Evolutionary conservation across 1,139 yeast genomes (phyloP), one percentile per base, ranked within the genome.

Genomic region (Kodamaea derodonti): DNA sequence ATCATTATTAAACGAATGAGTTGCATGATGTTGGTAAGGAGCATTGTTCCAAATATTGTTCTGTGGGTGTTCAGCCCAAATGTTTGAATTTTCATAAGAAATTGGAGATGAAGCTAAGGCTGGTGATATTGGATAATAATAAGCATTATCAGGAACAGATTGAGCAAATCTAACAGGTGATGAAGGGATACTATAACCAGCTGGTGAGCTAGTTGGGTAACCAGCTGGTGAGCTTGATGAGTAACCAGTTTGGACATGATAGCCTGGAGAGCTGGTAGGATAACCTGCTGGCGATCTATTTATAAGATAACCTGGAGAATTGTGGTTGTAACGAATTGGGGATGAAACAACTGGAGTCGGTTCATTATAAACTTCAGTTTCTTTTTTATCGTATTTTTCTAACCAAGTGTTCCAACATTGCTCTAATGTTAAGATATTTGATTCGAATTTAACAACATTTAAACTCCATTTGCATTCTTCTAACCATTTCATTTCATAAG

Each of bases 401-500:
- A 66, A 46, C 75, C 75, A 69, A 16, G 73, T 65, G 25, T 51
- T 55, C 74, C 75, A 69, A 46, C 74, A 69, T 42, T 69, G 70
- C 46, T 69, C 72, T 43, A 69, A 60, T 11, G 72, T 66, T 27
- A 54, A 42, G 35, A 69, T 65, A 44, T 69, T 69, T 26, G 55
- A 46, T 44, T 63, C 71, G 40, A 62, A 68, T 33, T 58, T 58
- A 22, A 66, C 72, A 7, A 67, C 72, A 41, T 69, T 73, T 39
- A 76, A 59, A 42, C 63, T 64, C 77, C 79, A 75, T 38, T 62
- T 60, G 23, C 63, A 54, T 33, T 65, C 72, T 12, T 50, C 52
- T 35, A 92, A 71, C 97, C 97, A 92, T 32, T 65, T 69, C 39
- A 75, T 74, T 64, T 92, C 98, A 44, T 77, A 66, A 16, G 59